phyloP scores from a whole-genome alignment of 2,329 filamentous ascomycete genomes.

The Scedosporium minutisporum region DNA sequence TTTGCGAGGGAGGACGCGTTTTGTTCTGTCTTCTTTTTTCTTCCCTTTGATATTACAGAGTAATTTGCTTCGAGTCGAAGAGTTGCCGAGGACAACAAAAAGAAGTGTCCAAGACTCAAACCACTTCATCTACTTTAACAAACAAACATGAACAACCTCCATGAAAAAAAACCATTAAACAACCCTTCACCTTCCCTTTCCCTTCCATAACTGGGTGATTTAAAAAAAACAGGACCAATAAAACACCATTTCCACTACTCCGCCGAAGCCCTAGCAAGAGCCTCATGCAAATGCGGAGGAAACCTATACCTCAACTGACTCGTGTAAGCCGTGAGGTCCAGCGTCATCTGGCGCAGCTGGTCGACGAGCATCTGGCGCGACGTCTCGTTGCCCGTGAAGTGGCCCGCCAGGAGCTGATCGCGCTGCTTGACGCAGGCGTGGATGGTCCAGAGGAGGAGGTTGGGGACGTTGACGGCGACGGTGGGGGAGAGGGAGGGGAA shows the following conservation, averaged over 20 bases:
- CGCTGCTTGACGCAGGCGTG: constrained; percentile 73
- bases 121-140: too few species aligned
- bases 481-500: constrained; percentile 72
- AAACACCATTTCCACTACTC: constrained; percentile 32
- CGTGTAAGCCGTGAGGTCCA: constrained; percentile 89
- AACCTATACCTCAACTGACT: constrained; percentile 87
- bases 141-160: too few species aligned
- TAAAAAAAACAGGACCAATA: neutral
- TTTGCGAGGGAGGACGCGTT: neutral
- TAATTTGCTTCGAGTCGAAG: too few species aligned
- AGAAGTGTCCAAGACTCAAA: too few species aligned
- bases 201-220: neutral
- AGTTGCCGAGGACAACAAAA: too few species aligned
- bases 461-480: constrained; percentile 81
- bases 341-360: constrained; percentile 67
- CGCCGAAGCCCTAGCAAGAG: constrained; percentile 69
- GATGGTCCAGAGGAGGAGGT: constrained; percentile 89
- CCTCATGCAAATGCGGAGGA: constrained; percentile 79
- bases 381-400: constrained; percentile 65
- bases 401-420: constrained; percentile 56
- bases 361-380: constrained; percentile 56
- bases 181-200: neutral
- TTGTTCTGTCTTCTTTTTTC: neutral
- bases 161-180: too few species aligned
- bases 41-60: neutral